Conservation (phyloP, 148 eudicot genomes). For the Rhododendron ovatum region DNA sequence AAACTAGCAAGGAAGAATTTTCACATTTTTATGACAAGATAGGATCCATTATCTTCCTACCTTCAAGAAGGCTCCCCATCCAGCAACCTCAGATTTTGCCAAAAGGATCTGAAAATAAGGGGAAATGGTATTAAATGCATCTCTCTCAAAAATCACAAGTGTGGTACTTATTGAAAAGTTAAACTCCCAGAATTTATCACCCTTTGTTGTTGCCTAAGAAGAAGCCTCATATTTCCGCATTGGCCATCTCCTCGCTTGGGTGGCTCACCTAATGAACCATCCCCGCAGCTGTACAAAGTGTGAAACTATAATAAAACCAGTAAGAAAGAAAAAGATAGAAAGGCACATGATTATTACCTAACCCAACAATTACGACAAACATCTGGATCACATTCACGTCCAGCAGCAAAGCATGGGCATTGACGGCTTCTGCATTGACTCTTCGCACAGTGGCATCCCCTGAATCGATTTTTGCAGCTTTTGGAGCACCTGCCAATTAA, state of each 20-base stretch:
- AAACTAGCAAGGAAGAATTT: conserved; percentile 4
- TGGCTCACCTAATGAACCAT: conserved; percentile 78
- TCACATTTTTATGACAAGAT: background rate
- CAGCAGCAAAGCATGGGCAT: conserved; percentile 96
- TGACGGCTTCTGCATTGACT: conserved; percentile 95
- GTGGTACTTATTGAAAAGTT: background rate
- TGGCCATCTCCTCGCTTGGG: conserved; percentile 76
- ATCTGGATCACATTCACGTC: conserved; percentile 99
- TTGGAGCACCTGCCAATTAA: conserved; percentile 72
- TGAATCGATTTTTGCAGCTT: conserved; percentile 81
- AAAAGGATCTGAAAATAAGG: conserved; percentile 54
- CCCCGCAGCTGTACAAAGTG: conserved; percentile 69
- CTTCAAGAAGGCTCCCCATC: conserved; percentile 98
- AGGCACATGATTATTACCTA: conserved; percentile 43
- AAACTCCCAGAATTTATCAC: conserved; percentile 25
- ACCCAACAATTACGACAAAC: conserved; percentile 98
- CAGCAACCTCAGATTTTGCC: conserved; percentile 82
- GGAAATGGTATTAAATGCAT: background rate
- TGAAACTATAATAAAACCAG: background rate
- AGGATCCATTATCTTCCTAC: conserved; percentile 26
- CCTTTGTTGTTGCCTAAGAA: conserved; percentile 78
- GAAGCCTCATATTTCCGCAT: conserved; percentile 92
- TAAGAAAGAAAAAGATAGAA: background rate
- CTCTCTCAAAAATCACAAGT: background rate
- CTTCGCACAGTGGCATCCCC: conserved; percentile 99